Evolutionary conservation across 768 basidiomycete species (phyloP).

Genomic region (Hericium coralloides): DNA sequence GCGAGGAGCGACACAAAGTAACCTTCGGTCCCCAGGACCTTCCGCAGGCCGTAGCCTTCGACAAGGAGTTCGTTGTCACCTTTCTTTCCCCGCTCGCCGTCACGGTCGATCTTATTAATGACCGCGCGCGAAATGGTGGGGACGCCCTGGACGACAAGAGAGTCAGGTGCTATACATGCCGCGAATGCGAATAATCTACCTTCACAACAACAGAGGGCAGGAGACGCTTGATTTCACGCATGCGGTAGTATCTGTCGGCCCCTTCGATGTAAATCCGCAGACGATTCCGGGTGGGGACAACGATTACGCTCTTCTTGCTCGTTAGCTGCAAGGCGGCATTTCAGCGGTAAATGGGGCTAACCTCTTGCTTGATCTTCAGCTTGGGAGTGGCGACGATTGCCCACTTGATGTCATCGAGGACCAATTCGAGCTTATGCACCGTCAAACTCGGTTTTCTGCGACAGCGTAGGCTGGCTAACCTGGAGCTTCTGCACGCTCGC

Average conservation of each 20-base stretch:
- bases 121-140: conserved; percentile 84
- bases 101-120: conserved; percentile 91
- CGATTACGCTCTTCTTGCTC: conserved; percentile 54
- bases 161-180: too few relatives aligned
- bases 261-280: conserved; percentile 75
- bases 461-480: conserved; percentile 29
- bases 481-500: conserved; percentile 86
- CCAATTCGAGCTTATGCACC: conserved; percentile 69
- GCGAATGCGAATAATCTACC: conserved; percentile 27
- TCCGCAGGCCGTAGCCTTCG: conserved; percentile 93
- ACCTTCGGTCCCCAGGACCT: conserved; percentile 98
- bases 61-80: conserved; percentile 89
- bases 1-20: conserved; percentile 1
- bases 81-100: conserved; percentile 69
- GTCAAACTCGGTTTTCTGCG: not conserved
- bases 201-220: conserved; percentile 87
- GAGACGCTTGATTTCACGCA: conserved; percentile 80
- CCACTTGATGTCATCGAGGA: conserved; percentile 88
- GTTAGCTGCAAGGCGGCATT: not conserved
- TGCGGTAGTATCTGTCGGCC: conserved; percentile 68
- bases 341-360: conserved; percentile 17
- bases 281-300: conserved; percentile 65
- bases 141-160: conserved; percentile 53
- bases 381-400: conserved; percentile 82
- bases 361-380: conserved; percentile 87